Evolutionary conservation across 2,329 filamentous ascomycete species (phyloP).

Genomic region (Alternaria arborescens): DNA sequence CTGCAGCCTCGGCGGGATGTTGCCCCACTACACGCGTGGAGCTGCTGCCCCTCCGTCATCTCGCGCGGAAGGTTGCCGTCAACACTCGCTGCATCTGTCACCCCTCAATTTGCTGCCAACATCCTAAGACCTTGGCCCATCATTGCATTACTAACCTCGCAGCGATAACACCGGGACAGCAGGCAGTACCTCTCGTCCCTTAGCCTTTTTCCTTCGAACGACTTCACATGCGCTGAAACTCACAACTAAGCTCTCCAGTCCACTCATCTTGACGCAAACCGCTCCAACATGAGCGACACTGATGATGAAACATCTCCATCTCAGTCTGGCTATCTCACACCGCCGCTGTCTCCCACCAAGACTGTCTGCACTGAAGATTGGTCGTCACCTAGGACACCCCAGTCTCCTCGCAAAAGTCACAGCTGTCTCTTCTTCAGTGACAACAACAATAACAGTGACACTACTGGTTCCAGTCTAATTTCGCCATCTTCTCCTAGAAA

Average conservation of each 20-base stretch:
- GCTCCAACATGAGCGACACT: slow-evolving; percentile 34
- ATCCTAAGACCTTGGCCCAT: slow-evolving; percentile 30
- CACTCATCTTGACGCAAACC: slow-evolving; percentile 9
- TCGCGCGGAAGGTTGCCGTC: slow-evolving; percentile 23
- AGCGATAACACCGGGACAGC: slow-evolving; percentile 38
- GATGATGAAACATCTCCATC: slow-evolving; percentile 27
- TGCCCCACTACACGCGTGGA: slow-evolving; percentile 41
- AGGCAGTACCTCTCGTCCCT: slow-evolving; percentile 21
- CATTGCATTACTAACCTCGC: slow-evolving; percentile 47
- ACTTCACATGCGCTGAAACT: slow-evolving; percentile 37
- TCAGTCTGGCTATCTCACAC: slow-evolving; percentile 36
- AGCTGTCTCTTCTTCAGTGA: slow-evolving; percentile 38
- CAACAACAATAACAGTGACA: slow-evolving; percentile 19
- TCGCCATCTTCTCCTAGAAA: slow-evolving; percentile 40
- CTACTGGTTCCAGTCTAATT: slow-evolving; percentile 18
- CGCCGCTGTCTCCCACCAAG: slow-evolving; percentile 48
- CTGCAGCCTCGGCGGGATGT: slow-evolving; percentile 34
- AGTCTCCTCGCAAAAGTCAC: slow-evolving; percentile 42
- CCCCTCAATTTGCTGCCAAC: slow-evolving; percentile 16
- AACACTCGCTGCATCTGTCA: slow-evolving; percentile 22
- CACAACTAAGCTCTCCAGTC: slow-evolving; percentile 2
- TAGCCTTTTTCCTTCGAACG: slow-evolving; percentile 22
- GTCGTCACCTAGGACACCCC: slow-evolving; percentile 42
- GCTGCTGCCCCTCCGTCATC: slow-evolving; percentile 32
- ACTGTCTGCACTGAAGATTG: slow-evolving; percentile 45